Evolutionary conservation across 768 basidiomycete genomes (phyloP), one percentile per base, ranked within the genome.

Genomic region (Boletus subcaerulescens): DNA sequence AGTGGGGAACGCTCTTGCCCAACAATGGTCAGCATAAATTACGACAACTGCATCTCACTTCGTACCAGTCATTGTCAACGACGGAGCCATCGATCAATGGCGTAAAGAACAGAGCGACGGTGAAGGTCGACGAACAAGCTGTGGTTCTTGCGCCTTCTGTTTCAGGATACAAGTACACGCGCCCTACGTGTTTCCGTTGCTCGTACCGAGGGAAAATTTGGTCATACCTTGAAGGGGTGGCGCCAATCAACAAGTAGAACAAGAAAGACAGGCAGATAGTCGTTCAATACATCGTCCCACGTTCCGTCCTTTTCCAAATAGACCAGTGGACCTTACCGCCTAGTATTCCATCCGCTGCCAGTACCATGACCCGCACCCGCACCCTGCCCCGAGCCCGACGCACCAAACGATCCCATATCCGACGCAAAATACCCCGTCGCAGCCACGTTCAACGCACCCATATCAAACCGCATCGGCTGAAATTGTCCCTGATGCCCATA

Each of bases 401-500:
- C 33, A 38, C 60, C 60, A 53, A 64, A 61, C 20, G 38, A 29
- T 11, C 31, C 47, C 54, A 46, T 17, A 11, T 71, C 68, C 22
- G 50, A 15, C 15, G 64, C 4, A 45, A 63, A 69, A 52, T 70
- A 63, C 32, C 53, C 56, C 31, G 56, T 58, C 5, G 57, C 47
- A 29, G 57, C 60, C 7, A 54, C 45, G 13, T 64, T 71, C 50
- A 60, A 17, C 33, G 55, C 36, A 18, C 41, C 38, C 1, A 49
- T 46, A 5, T 60, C 63, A 2, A 65, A 49, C 8, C 61, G 57
- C 59, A 66, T 58, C 14, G 54, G 50, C 42, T 63, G 64, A 41
- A 62, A 72, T 12, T 61, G 58, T 0, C 48, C 55, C 18, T 68
- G 62, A 35, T 61, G 62, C n/a, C 42, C 59, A 50, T 59, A 66